Evolutionary conservation across 2,329 filamentous ascomycete species (phyloP).

Genomic region (Fonsecaea pugnacius): DNA sequence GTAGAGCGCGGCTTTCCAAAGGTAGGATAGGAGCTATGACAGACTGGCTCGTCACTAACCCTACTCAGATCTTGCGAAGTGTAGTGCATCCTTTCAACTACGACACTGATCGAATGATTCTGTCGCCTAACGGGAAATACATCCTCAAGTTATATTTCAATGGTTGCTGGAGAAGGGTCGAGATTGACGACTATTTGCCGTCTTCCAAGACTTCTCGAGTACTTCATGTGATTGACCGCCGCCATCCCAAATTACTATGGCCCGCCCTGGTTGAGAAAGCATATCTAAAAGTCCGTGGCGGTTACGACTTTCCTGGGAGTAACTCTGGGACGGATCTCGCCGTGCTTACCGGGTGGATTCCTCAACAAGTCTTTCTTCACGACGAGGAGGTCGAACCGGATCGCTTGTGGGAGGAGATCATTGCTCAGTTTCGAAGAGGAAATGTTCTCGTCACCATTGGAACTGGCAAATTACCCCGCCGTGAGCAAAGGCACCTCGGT

Average conservation of each 20-base stretch:
- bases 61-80: slow-evolving; percentile 66
- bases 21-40: slow-evolving; percentile 51
- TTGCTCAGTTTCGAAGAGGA: slow-evolving; percentile 72
- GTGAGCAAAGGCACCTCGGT: slow-evolving; percentile 79
- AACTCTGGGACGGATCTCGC: slow-evolving; percentile 95
- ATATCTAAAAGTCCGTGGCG: slow-evolving; percentile 91
- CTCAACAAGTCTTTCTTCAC: slow-evolving; percentile 90
- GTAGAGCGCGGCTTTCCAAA: slow-evolving; percentile 70
- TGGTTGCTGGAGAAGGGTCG: slow-evolving; percentile 82
- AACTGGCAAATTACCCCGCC: slow-evolving; percentile 77
- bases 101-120: slow-evolving; percentile 58
- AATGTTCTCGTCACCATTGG: slow-evolving; percentile 89
- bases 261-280: slow-evolving; percentile 94
- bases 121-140: slow-evolving; percentile 85
- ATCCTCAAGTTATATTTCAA: slow-evolving; percentile 94
- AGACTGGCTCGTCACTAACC: slow-evolving; percentile 23
- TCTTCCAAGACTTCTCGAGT: slow-evolving; percentile 73
- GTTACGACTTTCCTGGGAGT: slow-evolving; percentile 96
- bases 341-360: slow-evolving; percentile 93
- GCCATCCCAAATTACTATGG: slow-evolving; percentile 82
- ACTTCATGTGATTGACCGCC: slow-evolving; percentile 84
- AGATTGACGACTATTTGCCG: slow-evolving; percentile 87
- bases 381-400: slow-evolving; percentile 78
- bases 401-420: slow-evolving; percentile 76
- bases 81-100: slow-evolving; percentile 77